Base-by-base conservation (phyloP, 1,139 yeast genomes). In the Saccharomycopsis hybrid region DNA sequence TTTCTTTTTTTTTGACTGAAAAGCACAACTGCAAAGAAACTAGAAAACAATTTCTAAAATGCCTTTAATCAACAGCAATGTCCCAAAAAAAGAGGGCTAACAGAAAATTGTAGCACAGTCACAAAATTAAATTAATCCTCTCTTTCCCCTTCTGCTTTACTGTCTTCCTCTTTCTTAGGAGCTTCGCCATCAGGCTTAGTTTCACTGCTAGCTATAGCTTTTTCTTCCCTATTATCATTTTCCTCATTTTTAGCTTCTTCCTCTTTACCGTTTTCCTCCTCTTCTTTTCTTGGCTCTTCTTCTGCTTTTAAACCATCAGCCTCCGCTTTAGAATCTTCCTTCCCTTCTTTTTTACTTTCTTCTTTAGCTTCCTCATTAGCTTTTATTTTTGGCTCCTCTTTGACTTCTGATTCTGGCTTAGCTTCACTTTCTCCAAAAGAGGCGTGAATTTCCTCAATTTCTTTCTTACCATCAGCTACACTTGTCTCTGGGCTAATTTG, bases 401-500 rank as follows among this genome's bases (percentile, higher is more conserved):
- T 32, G 46, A 51, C 47, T 42, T 56, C 51, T 43, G 54, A 53
- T 50, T 51, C 49, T 43, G 51, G 25, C 27, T 39, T 40, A n/a
- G n/a, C n/a, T 11, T 51, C 49, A 55, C 56, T 35, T 38, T 57
- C 49, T 7, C 40, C 35, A 5, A 43, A 43, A n/a, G 52, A 49
- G 55, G 54, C 51, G 51, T 62, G 61, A 47, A 72, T 63, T 44
- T 61, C 58, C 56, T 73, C 67, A 48, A 82, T 74, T 54, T 78
- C 81, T 40, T 69, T 69, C 58, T 79, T 74, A 18, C 92, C 90
- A 41, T 77, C 74, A 44, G 67, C 70, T 58, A 83, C 73, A 66
- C 95, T 85, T 18, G 70, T 79, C 60, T 84, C 95, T 2, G 97
- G 97, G 49, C 88, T 79, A 53, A 92, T 75, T 54, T 78, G 82